Evolutionary conservation across 2,329 filamentous ascomycete genomes (phyloP).

Genomic region (Ceratocystis alfenasii): DNA sequence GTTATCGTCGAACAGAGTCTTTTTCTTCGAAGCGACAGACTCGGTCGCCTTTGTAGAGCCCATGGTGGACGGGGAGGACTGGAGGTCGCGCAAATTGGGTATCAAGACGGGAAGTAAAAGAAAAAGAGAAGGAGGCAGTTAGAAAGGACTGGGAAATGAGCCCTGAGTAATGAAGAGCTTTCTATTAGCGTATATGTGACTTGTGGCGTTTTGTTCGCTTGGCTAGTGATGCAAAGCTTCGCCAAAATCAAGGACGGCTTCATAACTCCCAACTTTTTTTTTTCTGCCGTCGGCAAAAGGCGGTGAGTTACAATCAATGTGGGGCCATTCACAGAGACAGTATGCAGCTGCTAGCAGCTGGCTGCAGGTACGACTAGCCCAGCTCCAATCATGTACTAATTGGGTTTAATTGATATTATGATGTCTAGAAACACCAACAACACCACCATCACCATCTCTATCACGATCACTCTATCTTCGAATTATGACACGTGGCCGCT

Average conservation of each 20-base stretch:
- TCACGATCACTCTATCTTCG: no score
- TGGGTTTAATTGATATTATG: no score
- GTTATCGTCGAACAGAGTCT: slow-evolving; percentile 45
- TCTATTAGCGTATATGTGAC: background rate
- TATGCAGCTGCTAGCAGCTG: background rate
- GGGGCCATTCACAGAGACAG: background rate
- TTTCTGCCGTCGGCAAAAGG: slow-evolving; percentile 19
- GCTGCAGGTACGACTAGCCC: background rate
- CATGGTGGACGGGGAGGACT: background rate
- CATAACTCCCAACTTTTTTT: slow-evolving; percentile 14
- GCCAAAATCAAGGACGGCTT: slow-evolving; percentile 3
- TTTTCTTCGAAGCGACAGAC: slow-evolving; percentile 27
- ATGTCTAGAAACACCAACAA: no score
- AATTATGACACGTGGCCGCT: no score
- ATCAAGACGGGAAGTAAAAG: background rate
- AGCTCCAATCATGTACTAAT: no score
- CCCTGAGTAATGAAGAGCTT: background rate
- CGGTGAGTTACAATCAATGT: slow-evolving; percentile 11
- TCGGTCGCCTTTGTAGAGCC: background rate
- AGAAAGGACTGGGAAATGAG: background rate
- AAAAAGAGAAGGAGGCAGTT: background rate
- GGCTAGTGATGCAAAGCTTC: background rate
- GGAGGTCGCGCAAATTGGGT: background rate
- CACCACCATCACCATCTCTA: no score
- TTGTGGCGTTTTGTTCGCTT: background rate